Base-by-base conservation (phyloP, 768 basidiomycete genomes). In the Pluteus cervinus region DNA sequence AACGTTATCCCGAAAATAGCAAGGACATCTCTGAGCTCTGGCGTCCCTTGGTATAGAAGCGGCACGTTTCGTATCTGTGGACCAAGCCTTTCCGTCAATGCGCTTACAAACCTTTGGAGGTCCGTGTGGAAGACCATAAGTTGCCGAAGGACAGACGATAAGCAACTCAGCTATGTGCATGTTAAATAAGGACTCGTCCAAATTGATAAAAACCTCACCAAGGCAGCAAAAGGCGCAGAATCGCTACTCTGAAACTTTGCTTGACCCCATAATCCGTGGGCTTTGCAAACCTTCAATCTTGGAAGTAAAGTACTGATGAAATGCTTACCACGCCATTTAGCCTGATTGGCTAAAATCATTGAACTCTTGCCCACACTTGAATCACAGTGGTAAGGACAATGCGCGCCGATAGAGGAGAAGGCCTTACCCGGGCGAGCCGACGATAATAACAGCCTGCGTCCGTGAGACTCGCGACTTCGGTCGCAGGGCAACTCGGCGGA, bases 261-360 rank as follows among this genome's bases (percentile, higher is more conserved):
- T 44, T 84, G 81, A 10, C 81, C 82, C 82, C 82, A 86, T 4
- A 84, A 65, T 4, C 82, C 82, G 45, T 82, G 80, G 15, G 71
- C 75, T 77, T 33, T 5, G 9, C 43, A 24, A 34, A 45, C 14
- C 32, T 26, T 24, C 16, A 33, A 5, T 22, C 10, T 21, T 7
- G 11, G 8, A 31, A 37, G 10, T 20, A 2, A 33, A 7, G 31
- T 6, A 32, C 4, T 29, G 11, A 30, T 29, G 22, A 18, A 37
- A 29, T 9, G 44, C 66, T 52, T 48, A 76, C 79, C 68, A 59
- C 81, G 57, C 82, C 82, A 85, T 52, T 76, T 77, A 4, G 81
- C 79, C 54, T 85, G 82, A 44, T 83, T 74, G 4, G 69, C 75
- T 17, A 83, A 61, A 38, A 86, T 66, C 39, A 86, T 69, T 0